Evolutionary conservation across 768 basidiomycete genomes (phyloP).

Genomic region (Amanita subjunquillea): DNA sequence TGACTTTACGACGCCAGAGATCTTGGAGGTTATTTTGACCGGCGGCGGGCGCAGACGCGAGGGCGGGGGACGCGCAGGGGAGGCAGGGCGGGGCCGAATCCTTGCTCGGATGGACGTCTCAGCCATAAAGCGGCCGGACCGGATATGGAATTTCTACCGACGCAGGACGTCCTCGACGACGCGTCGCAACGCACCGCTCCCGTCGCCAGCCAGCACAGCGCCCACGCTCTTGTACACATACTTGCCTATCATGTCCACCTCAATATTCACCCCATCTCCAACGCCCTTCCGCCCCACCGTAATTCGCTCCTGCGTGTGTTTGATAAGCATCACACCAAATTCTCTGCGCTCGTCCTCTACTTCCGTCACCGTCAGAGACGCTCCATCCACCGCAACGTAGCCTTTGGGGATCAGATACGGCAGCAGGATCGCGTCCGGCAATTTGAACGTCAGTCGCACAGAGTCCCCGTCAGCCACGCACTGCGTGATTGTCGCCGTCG

Average conservation of each 20-base stretch:
- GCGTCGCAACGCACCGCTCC: conserved; percentile 35
- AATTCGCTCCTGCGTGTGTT: conserved; percentile 85
- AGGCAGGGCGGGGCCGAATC: conserved; percentile 20
- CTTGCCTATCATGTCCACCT: conserved; percentile 93
- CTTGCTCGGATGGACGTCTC: neutral
- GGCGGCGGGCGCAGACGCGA: conserved; percentile 18
- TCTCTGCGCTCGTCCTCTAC: conserved; percentile 53
- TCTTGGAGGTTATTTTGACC: conserved; percentile 49
- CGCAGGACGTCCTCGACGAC: conserved; percentile 43
- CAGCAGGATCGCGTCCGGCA: conserved; percentile 57
- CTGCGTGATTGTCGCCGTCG: conserved; percentile 67
- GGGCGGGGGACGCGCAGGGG: conserved; percentile 31
- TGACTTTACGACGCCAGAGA: conserved; percentile 38
- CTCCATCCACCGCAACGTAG: conserved; percentile 89
- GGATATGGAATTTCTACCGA: conserved; percentile 12
- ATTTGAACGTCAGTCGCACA: conserved; percentile 70
- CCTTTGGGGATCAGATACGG: conserved; percentile 90
- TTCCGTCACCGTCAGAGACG: conserved; percentile 82
- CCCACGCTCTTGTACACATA: conserved; percentile 79
- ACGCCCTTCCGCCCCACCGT: conserved; percentile 64
- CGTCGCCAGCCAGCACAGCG: conserved; percentile 51
- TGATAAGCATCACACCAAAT: conserved; percentile 93
- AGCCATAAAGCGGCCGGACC: neutral
- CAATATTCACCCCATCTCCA: conserved; percentile 85
- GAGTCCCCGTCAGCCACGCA: conserved; percentile 77